phyloP scores from a whole-genome alignment of 2,329 filamentous ascomycete genomes.

The Aspergillus sp. region DNA sequence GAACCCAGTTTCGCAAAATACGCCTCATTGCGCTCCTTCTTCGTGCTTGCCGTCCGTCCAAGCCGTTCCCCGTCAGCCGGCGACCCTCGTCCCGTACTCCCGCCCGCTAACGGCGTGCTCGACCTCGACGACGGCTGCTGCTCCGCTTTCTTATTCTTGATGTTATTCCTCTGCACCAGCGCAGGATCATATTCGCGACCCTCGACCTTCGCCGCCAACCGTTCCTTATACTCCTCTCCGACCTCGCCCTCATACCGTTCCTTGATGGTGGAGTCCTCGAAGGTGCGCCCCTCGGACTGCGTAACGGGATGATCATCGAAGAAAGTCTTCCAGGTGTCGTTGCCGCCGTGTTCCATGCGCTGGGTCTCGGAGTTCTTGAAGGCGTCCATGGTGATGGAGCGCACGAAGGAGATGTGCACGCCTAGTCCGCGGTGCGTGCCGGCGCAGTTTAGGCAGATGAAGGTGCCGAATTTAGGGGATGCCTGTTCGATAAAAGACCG shows the following conservation, averaged over 20 bases:
- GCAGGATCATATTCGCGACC: slow-evolving; percentile 79
- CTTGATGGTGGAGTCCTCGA: slow-evolving; percentile 85
- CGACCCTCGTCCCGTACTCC: slow-evolving; percentile 17
- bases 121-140: slow-evolving; percentile 28
- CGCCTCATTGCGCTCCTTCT: slow-evolving; percentile 71
- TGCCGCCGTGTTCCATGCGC: slow-evolving; percentile 90
- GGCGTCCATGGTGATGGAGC: slow-evolving; percentile 96
- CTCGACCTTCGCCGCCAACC: slow-evolving; percentile 83
- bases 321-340: slow-evolving; percentile 81
- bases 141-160: slow-evolving; percentile 31
- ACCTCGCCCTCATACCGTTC: slow-evolving; percentile 87
- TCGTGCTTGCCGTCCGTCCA: slow-evolving; percentile 45
- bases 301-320: slow-evolving; percentile 73
- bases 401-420: slow-evolving; percentile 97
- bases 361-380: slow-evolving; percentile 93
- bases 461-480: slow-evolving; percentile 94
- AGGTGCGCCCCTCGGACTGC: slow-evolving; percentile 65
- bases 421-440: slow-evolving; percentile 92
- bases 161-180: slow-evolving; percentile 45
- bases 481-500: slow-evolving; percentile 44
- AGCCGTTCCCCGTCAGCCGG: slow-evolving; percentile 25
- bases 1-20: slow-evolving; percentile 86
- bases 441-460: slow-evolving; percentile 96
- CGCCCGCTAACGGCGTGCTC: slow-evolving; percentile 25
- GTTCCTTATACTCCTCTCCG: slow-evolving; percentile 94